A percentile compares a stretch with the other conserved stretches of the same genome.
phyloP scores from a whole-genome alignment of 495 filamentous ascomycete species.

The Aspergillus wentii region DNA sequence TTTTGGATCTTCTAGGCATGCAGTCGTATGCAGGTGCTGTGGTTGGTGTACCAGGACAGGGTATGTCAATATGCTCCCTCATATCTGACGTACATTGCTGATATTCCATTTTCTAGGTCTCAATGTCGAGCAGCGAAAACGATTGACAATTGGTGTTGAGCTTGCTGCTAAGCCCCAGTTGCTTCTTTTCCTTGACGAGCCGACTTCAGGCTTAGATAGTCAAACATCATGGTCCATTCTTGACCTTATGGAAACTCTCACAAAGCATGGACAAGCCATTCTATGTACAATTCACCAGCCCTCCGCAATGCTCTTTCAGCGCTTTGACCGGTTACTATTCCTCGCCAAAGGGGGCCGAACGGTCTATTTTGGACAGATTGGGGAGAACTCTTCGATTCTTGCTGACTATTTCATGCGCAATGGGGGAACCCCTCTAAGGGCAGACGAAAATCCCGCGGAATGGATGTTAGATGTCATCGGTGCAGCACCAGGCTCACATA shows the following conservation, averaged over 20 bases:
- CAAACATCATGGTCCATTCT: slow-evolving; percentile 82
- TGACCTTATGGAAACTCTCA: slow-evolving; percentile 69
- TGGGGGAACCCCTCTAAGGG: slow-evolving; percentile 55
- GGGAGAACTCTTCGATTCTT: slow-evolving; percentile 59
- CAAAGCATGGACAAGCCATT: slow-evolving; percentile 75
- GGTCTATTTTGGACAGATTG: slow-evolving; percentile 79
- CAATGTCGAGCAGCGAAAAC: slow-evolving; percentile 82
- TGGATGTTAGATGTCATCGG: slow-evolving; percentile 86
- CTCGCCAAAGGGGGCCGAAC: slow-evolving; percentile 67
- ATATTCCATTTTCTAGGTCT: no score
- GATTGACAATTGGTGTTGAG: slow-evolving; percentile 79
- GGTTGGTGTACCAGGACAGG: slow-evolving; percentile 25
- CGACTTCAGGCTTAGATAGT: slow-evolving; percentile 76
- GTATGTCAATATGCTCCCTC: no score
- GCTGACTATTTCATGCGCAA: slow-evolving; percentile 60
- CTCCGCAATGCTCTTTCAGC: slow-evolving; percentile 79
- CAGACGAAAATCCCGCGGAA: slow-evolving; percentile 65
- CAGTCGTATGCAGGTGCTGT: slow-evolving; percentile 30
- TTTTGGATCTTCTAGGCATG: slow-evolving; percentile 90
- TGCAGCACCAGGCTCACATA: slow-evolving; percentile 64
- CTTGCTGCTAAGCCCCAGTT: slow-evolving; percentile 76
- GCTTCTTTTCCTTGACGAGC: slow-evolving; percentile 82
- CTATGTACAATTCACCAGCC: slow-evolving; percentile 90
- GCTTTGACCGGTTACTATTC: slow-evolving; percentile 79
- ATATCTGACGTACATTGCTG: no score